phyloP scores from a whole-genome alignment of 768 basidiomycete species.

The Mycena indigotica region DNA sequence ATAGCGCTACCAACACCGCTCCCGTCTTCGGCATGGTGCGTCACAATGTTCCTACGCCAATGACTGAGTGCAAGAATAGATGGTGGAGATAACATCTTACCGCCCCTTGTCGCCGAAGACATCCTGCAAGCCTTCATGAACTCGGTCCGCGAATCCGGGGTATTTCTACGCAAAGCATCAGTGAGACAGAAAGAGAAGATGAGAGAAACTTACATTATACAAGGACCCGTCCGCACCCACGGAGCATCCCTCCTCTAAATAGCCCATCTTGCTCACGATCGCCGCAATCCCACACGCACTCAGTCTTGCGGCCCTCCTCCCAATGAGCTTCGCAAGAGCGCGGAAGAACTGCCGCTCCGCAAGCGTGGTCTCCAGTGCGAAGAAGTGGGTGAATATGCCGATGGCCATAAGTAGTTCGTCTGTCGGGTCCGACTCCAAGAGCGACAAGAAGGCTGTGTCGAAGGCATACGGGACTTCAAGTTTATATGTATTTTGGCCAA shows the following conservation, averaged over 20 bases:
- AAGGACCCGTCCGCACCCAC: conserved; percentile 94
- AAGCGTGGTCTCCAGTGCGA: conserved; percentile 92
- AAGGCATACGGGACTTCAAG: conserved; percentile 90
- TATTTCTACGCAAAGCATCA: conserved; percentile 75
- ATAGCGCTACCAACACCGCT: conserved; percentile 96
- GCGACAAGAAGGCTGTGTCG: conserved; percentile 94
- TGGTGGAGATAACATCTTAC: conserved; percentile 43
- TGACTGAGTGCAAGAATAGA: neutral
- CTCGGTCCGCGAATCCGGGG: conserved; percentile 89
- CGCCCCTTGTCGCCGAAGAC: conserved; percentile 96
- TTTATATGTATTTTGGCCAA: conserved; percentile 98
- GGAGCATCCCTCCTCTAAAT: conserved; percentile 85
- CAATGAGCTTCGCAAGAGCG: conserved; percentile 86
- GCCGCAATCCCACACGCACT: conserved; percentile 97
- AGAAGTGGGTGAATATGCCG: conserved; percentile 97
- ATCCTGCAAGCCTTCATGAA: conserved; percentile 90
- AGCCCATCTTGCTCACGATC: conserved; percentile 92
- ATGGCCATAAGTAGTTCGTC: conserved; percentile 97
- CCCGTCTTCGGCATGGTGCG: conserved; percentile 86
- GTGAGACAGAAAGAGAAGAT: neutral
- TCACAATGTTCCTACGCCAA: conserved; percentile 62
- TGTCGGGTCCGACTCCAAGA: conserved; percentile 97
- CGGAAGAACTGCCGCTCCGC: conserved; percentile 98
- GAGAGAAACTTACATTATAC: conserved; percentile 71
- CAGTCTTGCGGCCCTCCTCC: conserved; percentile 84